Evolutionary conservation across 345 rosid species (phyloP).

Genomic region (Gossypium raimondii): DNA sequence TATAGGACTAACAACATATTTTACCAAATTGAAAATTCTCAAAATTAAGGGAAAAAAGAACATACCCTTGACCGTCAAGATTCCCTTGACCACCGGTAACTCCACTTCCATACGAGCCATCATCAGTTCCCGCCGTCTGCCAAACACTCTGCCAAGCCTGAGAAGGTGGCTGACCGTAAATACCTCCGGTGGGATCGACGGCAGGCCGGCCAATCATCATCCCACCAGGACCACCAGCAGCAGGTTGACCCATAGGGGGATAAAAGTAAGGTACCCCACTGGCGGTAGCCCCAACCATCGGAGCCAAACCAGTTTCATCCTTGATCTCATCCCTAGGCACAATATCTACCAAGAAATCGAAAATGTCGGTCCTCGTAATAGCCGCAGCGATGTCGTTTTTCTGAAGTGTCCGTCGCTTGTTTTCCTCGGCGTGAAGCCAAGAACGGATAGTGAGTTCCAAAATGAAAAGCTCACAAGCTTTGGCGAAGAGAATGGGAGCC

Average conservation of each 20-base stretch:
- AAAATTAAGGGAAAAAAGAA: not conserved
- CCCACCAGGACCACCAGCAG: constrained; percentile 50
- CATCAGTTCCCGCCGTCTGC: constrained; percentile 65
- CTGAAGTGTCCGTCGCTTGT: constrained; percentile 87
- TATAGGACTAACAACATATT: too few species aligned
- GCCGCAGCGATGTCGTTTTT: constrained; percentile 95
- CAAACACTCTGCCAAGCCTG: constrained; percentile 96
- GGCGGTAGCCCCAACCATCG: constrained; percentile 55
- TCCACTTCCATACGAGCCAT: constrained; percentile 61
- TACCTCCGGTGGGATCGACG: constrained; percentile 59
- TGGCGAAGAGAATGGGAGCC: constrained; percentile 86
- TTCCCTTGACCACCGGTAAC: constrained; percentile 63
- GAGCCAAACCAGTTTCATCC: constrained; percentile 63
- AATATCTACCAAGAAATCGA: constrained; percentile 85
- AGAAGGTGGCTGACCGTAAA: constrained; percentile 74
- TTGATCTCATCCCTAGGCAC: constrained; percentile 87
- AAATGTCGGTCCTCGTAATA: constrained; percentile 81
- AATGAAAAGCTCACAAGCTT: constrained; percentile 94
- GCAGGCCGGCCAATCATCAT: constrained; percentile 94
- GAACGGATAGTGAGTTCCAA: constrained; percentile 91
- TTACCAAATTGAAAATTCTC: too few species aligned
- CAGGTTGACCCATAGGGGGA: constrained; percentile 82
- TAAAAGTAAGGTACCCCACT: constrained; percentile 86
- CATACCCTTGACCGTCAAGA: constrained; percentile 53
- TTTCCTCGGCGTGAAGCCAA: constrained; percentile 98